phyloP scores from a whole-genome alignment of 345 rosid species.

The Geranium rotundifolium region DNA sequence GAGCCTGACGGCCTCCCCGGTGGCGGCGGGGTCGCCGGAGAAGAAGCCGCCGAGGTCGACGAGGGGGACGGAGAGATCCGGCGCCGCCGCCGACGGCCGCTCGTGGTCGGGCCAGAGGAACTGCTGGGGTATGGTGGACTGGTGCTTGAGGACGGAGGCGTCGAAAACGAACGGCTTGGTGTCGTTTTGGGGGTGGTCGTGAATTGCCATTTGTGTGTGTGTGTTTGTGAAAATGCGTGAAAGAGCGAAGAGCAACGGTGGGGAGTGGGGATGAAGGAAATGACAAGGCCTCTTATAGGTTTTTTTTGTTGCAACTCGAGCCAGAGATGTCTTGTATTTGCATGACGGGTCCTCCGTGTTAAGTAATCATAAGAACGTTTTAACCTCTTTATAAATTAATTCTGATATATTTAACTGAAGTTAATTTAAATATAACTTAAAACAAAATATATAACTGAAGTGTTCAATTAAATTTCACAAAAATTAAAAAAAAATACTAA shows the following conservation, averaged over 20 bases:
- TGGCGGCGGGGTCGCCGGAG: constrained; percentile 40
- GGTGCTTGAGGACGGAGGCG: constrained; percentile 41
- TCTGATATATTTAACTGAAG: no score
- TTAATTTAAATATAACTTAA: no score
- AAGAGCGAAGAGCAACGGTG: background rate
- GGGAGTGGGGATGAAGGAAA: constrained; percentile 33
- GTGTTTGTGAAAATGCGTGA: background rate
- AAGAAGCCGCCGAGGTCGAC: constrained; percentile 54
- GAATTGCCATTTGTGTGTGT: constrained; percentile 23
- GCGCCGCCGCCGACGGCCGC: constrained; percentile 38
- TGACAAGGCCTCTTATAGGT: constrained; percentile 38
- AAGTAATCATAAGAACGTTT: no score
- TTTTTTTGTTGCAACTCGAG: no score
- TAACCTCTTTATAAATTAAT: no score
- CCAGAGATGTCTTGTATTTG: no score
- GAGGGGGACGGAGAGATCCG: constrained; percentile 63
- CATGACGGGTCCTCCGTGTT: no score
- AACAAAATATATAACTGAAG: no score
- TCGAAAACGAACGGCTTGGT: constrained; percentile 49
- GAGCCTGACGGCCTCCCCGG: constrained; percentile 43
- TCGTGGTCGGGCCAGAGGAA: constrained; percentile 92
- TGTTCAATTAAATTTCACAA: no score
- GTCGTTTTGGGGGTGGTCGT: background rate
- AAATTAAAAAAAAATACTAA: no score
- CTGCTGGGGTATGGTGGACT: constrained; percentile 47